Base-by-base conservation (phyloP, 1,284 basidiomycete species). In the Leccinum olivaceoglutinosum region DNA sequence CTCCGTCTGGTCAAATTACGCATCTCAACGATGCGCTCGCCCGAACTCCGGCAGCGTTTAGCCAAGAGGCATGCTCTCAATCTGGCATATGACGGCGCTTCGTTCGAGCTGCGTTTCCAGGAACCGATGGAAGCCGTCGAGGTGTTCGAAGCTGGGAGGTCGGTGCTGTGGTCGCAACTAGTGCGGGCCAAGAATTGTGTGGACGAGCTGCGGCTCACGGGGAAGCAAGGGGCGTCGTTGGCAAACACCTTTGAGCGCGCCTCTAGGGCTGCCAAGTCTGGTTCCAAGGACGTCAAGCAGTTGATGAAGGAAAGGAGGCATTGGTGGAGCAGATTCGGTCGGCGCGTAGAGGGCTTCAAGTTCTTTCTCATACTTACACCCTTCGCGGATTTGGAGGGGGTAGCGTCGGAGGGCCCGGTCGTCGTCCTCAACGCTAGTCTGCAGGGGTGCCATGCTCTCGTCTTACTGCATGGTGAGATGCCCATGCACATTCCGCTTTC, bases 361-460 rank as follows among this genome's bases (percentile, higher is more conserved):
- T 60, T 60, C 18, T 77, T 77, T 41, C 65, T 76, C 54, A 62
- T 64, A 32, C 49, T 70, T 0, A 57, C 60, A 11, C 63, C 68
- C 2, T 77, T 73, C 55, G 21, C 62, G 8, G 65, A 68, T 16
- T 71, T 80, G 21, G 71, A 68, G 5, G 62, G 67, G 54, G 77
- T 66, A 4, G 69, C 73, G 0, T 60, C 56, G 0, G 72, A 74
- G n/a, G 77, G 78, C 3, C 78, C 78, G 0, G 72, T 79, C 21
- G 65, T 80, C 63, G 53, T 77, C 49, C 67, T 78, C 58, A 79
- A 75, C 49, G 65, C 71, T 16, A 67, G 67, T 56, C 56, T 55
- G 41, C 65, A 69, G 34, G 61, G 67, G 3, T 75, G 71, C 10
- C 71, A 76, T 62, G 74, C 70, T 9, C 56, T 77, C 54, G 71